These are phyloP conservation scores for Iberis pinnata DNA, from an alignment of 345 rosid species.

Conservation along the genomic window DNA sequence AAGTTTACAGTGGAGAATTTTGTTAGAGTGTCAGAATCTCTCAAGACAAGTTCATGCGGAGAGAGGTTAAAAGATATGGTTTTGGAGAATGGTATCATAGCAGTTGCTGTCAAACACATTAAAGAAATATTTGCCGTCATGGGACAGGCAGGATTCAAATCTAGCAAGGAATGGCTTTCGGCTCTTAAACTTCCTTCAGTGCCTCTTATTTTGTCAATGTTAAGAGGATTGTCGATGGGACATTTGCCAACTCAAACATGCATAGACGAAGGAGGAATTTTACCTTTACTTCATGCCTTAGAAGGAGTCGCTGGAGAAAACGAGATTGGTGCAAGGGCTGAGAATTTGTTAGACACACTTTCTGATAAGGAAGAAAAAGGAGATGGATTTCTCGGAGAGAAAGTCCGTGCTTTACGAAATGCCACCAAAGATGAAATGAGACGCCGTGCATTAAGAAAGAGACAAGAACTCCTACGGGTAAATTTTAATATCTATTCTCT, in stretches of 20 bases:
- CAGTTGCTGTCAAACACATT: conserved; percentile 73
- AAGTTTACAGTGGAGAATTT: conserved; percentile 79
- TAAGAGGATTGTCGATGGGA: conserved; percentile 95
- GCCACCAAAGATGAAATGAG: conserved; percentile 95
- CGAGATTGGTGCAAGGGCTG: conserved; percentile 96
- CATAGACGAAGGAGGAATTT: conserved; percentile 76
- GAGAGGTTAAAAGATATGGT: conserved; percentile 92
- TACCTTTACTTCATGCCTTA: conserved; percentile 81
- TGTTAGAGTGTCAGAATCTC: conserved; percentile 92
- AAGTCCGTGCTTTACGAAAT: conserved; percentile 62
- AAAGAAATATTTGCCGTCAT: conserved; percentile 67
- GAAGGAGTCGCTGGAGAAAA: conserved; percentile 95
- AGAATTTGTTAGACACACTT: conserved; percentile 84
- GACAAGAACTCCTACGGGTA: conserved; percentile 86
- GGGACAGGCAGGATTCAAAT: conserved; percentile 69
- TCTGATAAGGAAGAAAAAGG: conserved; percentile 86
- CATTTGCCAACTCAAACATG: conserved; percentile 79
- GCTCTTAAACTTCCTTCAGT: conserved; percentile 80
- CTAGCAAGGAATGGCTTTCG: conserved; percentile 61
- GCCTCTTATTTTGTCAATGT: conserved; percentile 86
- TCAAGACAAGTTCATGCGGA: conserved; percentile 95
- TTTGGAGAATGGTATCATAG: conserved; percentile 73
- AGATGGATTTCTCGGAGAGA: conserved; percentile 88
- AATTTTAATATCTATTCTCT: not conserved
- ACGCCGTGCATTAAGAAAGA: conserved; percentile 74